These are phyloP conservation scores for Saturnispora saitoi DNA, from an alignment of 805 yeast species.

Conservation along the genomic window DNA sequence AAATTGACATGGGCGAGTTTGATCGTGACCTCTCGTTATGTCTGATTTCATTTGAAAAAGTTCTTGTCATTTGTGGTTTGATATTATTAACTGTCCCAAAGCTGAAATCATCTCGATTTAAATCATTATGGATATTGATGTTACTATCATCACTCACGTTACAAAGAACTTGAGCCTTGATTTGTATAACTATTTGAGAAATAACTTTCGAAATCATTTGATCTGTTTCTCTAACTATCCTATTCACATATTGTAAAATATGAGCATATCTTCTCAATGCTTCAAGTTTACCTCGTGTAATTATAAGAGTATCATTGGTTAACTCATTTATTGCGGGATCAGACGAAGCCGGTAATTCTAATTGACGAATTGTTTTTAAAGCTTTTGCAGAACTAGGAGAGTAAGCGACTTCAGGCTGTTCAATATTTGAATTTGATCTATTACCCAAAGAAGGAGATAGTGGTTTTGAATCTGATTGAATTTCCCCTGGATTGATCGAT, in stretches of 20 bases:
- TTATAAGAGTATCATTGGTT: constrained; percentile 55
- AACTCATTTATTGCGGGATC: constrained; percentile 58
- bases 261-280: constrained; percentile 64
- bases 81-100: background rate
- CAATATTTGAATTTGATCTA: constrained; percentile 15
- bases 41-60: background rate
- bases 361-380: constrained; percentile 35
- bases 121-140: background rate
- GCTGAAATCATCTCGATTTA: background rate
- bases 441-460: background rate
- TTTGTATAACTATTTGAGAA: constrained; percentile 50
- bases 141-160: background rate
- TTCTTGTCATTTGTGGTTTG: background rate
- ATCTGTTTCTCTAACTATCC: constrained; percentile 73
- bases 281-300: constrained; percentile 59
- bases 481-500: constrained; percentile 63
- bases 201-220: constrained; percentile 55
- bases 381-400: constrained; percentile 59
- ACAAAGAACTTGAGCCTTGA: constrained; percentile 29
- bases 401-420: constrained; percentile 27
- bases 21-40: constrained; percentile 15
- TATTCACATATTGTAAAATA: constrained; percentile 64
- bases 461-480: constrained; percentile 21
- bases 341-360: constrained; percentile 39
- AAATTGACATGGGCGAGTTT: constrained; percentile 8